Base-by-base conservation (phyloP, 2,329 filamentous ascomycete species). In the Aaosphaeria arxii region DNA sequence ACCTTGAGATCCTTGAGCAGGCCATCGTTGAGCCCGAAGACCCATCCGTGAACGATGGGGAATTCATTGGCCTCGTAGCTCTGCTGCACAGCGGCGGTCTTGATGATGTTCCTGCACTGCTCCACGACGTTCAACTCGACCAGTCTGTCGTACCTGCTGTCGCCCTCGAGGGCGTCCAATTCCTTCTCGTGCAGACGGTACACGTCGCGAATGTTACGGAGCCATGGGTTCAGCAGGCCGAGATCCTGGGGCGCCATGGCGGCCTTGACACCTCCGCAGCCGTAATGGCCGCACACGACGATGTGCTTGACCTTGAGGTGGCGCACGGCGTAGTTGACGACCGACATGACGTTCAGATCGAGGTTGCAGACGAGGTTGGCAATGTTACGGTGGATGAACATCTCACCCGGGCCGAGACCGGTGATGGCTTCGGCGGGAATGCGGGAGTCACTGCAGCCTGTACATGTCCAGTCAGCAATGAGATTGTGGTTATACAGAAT, bases 31-130 rank as follows among this genome's bases (percentile, higher is more conserved):
- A 88, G 84, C 53, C 80, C 82, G 74, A 89, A 89, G 40, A 88
- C 85, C 85, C 85, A 88, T 33, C 84, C 86, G 71, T 88, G 85
- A 45, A 89, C 85, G 52, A 88, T 78, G 45, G 86, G 86, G 62
- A 80, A 88, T 56, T 78, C 70, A 58, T 86, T 83, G 62, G 80
- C 68, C 41, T 77, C 77, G 61, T 82, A 88, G 13, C 76, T 82
- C 62, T 72, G 80, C 75, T 73, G 86, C 74, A 64, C 71, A 7
- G 69, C 87, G 77, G 67, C 78, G 61, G 70, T 70, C 61, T 71
- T 71, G 54, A 71, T 67, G 6, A 71, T 45, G 39, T 71, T 71
- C 53, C 66, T 55, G 35, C 61, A 65, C 60, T 68, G 65, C 60
- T 71, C 69, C 6, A 67, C 47, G 5, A 70, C 67, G 43, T 71